A percentile compares a stretch with the other conserved stretches of the same genome.
phyloP scores from a whole-genome alignment of 2,329 filamentous ascomycete genomes.

The Trichophyton mentagrophytes region DNA sequence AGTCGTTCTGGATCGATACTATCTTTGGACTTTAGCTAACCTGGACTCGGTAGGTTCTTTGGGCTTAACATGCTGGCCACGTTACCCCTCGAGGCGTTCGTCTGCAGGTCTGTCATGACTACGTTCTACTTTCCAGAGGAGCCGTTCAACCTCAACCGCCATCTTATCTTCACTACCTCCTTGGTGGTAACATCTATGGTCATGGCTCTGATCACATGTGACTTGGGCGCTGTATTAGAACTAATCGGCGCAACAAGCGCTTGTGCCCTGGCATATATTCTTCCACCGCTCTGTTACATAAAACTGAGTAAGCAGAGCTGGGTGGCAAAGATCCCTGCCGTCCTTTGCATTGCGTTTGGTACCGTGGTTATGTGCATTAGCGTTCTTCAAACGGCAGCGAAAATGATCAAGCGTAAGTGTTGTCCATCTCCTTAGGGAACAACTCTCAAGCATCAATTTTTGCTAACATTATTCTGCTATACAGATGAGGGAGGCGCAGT shows the following conservation, averaged over 20 bases:
- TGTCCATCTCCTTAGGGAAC: not conserved
- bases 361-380: constrained; percentile 68
- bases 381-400: constrained; percentile 56
- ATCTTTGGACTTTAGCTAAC: not conserved
- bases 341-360: constrained; percentile 65
- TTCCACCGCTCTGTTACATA: constrained; percentile 90
- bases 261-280: constrained; percentile 84
- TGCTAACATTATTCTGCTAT: constrained; percentile 1
- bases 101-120: constrained; percentile 92
- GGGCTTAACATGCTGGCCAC: constrained; percentile 98
- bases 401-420: constrained; percentile 43
- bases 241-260: constrained; percentile 91
- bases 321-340: constrained; percentile 59
- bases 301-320: constrained; percentile 70
- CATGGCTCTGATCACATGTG: constrained; percentile 74
- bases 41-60: constrained; percentile 51
- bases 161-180: constrained; percentile 72
- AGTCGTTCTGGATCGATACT: constrained; percentile 14
- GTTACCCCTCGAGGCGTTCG: constrained; percentile 88
- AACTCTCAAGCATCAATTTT: not conserved
- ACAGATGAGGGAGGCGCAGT: constrained; percentile 25
- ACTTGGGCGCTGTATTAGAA: constrained; percentile 88
- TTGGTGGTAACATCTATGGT: constrained; percentile 68
- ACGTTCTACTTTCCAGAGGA: constrained; percentile 64
- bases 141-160: constrained; percentile 69